A percentile compares a stretch with the other conserved stretches of the same genome.
Evolutionary conservation across 1,284 basidiomycete species (phyloP).

Genomic region (Cutaneotrichosporon arboriforme): DNA sequence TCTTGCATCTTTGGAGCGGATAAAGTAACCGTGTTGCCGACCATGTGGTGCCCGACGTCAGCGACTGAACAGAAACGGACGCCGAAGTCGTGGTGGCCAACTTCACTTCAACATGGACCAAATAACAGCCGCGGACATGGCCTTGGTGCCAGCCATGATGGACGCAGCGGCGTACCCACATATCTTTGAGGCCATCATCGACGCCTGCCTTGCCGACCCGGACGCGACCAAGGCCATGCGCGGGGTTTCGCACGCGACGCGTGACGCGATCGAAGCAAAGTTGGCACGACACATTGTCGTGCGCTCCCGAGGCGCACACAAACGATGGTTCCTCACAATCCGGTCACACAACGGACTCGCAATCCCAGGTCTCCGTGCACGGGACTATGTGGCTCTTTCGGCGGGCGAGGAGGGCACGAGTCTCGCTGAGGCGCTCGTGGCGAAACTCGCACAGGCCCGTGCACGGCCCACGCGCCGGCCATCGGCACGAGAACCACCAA

Average conservation of each 20-base stretch:
- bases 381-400: not conserved
- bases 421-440: not conserved
- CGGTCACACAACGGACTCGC: not conserved
- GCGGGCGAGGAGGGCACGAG: not conserved
- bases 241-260: not conserved
- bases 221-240: not conserved
- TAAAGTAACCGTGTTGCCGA: not conserved
- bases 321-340: not conserved
- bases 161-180: slow-evolving; percentile 1
- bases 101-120: not conserved
- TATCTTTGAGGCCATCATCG: slow-evolving; percentile 8
- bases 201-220: not conserved
- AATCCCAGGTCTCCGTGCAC: not conserved
- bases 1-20: too few species aligned
- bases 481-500: too few species aligned
- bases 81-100: too few species aligned
- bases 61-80: too few species aligned
- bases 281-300: slow-evolving; percentile 2
- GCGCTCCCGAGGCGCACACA: not conserved
- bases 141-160: not conserved
- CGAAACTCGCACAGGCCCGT: not conserved
- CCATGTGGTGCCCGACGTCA: too few species aligned
- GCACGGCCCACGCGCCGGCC: not conserved
- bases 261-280: not conserved
- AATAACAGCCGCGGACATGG: not conserved